phyloP scores from a whole-genome alignment of 2,329 filamentous ascomycete species.

The Ceratocystiopsis minuta region DNA sequence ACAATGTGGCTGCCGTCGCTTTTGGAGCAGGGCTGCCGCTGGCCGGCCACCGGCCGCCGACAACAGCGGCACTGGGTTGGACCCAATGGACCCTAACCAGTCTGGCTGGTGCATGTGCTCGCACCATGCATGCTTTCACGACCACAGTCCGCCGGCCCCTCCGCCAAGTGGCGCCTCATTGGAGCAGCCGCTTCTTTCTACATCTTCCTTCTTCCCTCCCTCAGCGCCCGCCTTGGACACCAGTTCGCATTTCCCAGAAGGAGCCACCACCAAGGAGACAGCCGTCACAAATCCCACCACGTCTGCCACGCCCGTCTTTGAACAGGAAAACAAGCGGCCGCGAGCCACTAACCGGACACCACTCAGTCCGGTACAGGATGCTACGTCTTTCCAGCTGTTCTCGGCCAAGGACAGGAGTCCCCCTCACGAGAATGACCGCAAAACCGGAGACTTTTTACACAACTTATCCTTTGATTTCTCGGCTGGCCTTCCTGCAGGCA shows the following conservation, averaged over 20 bases:
- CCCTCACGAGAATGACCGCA: no score
- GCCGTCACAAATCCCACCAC: constrained; percentile 7
- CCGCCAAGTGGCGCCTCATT: constrained; percentile 11
- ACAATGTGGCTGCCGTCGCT: constrained; percentile 41
- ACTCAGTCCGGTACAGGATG: no score
- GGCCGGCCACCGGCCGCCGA: constrained; percentile 6
- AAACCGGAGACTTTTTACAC: no score
- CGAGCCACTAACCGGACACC: no score
- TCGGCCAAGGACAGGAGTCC: no score
- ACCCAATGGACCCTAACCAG: constrained; percentile 12
- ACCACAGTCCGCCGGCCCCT: constrained; percentile 20
- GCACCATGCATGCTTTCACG: constrained; percentile 44
- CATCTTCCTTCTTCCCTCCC: background rate
- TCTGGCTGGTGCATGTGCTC: constrained; percentile 41
- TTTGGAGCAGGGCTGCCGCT: constrained; percentile 31
- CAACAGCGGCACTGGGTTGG: background rate
- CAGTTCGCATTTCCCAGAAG: constrained; percentile 1
- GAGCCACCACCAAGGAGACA: no score
- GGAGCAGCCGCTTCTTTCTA: background rate
- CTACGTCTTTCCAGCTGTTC: no score
- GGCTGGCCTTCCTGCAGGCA: no score
- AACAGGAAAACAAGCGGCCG: constrained; percentile 12
- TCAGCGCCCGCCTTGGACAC: background rate
- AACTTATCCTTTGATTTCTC: no score
- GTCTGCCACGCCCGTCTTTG: constrained; percentile 22